phyloP scores from a whole-genome alignment of 306 rosid genomes.

The Gastrolobium villosum region DNA sequence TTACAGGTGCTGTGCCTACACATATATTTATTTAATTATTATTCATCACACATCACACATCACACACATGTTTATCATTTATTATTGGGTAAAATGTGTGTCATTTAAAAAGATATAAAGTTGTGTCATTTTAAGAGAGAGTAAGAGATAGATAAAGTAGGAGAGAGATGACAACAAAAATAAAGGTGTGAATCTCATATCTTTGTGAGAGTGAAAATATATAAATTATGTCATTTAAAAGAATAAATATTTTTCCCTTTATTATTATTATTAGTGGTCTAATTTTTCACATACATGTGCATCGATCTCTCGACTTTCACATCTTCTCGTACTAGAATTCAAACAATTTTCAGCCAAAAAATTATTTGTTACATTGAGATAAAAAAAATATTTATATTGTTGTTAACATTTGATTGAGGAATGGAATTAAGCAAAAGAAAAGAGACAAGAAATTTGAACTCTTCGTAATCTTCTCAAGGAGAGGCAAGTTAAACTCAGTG shows the following conservation, averaged over 20 bases:
- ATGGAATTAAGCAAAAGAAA: background rate
- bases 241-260: no score
- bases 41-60: slow-evolving; percentile 14
- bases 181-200: no score
- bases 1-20: slow-evolving; percentile 63
- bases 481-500: background rate
- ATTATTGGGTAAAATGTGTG: no score
- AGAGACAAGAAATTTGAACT: background rate
- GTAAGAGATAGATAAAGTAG: no score
- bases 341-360: background rate
- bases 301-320: background rate
- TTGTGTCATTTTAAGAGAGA: no score
- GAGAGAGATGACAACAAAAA: no score
- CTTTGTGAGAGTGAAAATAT: no score
- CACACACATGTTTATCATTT: background rate
- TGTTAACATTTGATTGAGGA: background rate
- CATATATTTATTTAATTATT: background rate
- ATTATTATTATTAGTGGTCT: background rate
- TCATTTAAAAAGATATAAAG: no score
- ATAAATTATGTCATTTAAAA: no score
- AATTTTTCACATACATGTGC: background rate
- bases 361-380: no score
- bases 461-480: background rate
- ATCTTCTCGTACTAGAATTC: background rate
- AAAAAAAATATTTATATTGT: no score